Conservation (phyloP, 1,284 basidiomycete species). For the Cryptococcus floricola region DNA sequence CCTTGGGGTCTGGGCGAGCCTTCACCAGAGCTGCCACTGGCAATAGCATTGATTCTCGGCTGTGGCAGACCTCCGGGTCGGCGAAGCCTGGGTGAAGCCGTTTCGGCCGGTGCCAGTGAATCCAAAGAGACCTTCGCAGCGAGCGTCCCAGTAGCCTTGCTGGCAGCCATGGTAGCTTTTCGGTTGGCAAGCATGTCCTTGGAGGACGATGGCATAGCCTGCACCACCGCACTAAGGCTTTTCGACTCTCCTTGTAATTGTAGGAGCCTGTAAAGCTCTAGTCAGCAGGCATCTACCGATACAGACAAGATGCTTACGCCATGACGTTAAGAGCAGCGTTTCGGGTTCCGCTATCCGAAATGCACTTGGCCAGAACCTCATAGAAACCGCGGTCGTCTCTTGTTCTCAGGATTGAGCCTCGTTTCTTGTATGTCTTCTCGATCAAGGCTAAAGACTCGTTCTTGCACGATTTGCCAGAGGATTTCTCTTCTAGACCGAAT, state of each 20-base stretch:
- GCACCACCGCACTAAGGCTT: slow-evolving; percentile 34
- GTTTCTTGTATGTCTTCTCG: slow-evolving; percentile 43
- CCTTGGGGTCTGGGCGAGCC: neutral
- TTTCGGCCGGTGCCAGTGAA: slow-evolving; percentile 1
- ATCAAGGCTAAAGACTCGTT: slow-evolving; percentile 43
- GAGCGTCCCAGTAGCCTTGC: slow-evolving; percentile 20
- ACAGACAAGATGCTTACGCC: slow-evolving; percentile 33
- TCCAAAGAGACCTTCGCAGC: slow-evolving; percentile 18
- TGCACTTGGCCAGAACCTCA: slow-evolving; percentile 59
- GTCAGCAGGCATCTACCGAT: neutral
- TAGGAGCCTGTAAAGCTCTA: slow-evolving; percentile 22
- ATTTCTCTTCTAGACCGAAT: slow-evolving; percentile 52
- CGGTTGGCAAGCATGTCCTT: slow-evolving; percentile 49
- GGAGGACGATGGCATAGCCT: slow-evolving; percentile 31
- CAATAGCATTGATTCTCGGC: slow-evolving; percentile 3
- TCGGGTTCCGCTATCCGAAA: slow-evolving; percentile 43
- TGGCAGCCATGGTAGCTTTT: slow-evolving; percentile 35
- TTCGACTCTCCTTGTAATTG: slow-evolving; percentile 42
- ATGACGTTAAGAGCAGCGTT: slow-evolving; percentile 46
- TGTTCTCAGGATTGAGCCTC: slow-evolving; percentile 39
- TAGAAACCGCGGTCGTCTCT: slow-evolving; percentile 42
- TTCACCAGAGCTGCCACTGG: neutral
- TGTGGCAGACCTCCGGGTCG: neutral
- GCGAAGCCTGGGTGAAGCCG: slow-evolving; percentile 1
- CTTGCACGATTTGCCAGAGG: slow-evolving; percentile 44